A percentile compares a stretch with the other conserved stretches of the same genome.
phyloP scores from a whole-genome alignment of 805 yeast genomes.

The Metschnikowia chrysomelidarum region DNA sequence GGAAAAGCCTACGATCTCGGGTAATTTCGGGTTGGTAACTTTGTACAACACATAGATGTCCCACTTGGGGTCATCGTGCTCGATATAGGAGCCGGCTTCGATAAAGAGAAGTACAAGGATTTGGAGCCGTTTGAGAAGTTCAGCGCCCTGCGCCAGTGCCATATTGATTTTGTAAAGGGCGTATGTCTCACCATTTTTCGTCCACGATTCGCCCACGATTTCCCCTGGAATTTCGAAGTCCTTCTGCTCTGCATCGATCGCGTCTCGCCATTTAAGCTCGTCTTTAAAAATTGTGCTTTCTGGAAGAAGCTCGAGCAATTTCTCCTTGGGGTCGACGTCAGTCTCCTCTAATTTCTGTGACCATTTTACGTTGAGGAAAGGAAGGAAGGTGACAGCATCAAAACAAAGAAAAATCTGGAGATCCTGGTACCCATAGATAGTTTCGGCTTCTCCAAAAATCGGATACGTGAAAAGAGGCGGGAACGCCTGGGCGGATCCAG shows the following conservation, averaged over 20 bases:
- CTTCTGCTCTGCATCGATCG: conserved; percentile 47
- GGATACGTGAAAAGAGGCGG: conserved; percentile 87
- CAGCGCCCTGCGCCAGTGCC: conserved; percentile 40
- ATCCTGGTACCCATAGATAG: conserved; percentile 78
- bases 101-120: conserved; percentile 80
- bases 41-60: conserved; percentile 59
- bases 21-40: conserved; percentile 20
- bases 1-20: conserved; percentile 69
- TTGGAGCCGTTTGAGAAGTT: conserved; percentile 68
- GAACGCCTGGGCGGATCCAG: conserved; percentile 58
- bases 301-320: conserved; percentile 60
- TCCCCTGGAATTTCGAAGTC: conserved; percentile 43
- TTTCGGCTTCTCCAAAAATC: conserved; percentile 88
- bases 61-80: conserved; percentile 75
- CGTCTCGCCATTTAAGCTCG: conserved; percentile 66
- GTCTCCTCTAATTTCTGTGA: conserved; percentile 52
- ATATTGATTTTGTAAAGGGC: conserved; percentile 52
- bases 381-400: conserved; percentile 71
- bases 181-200: conserved; percentile 39
- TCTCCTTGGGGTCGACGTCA: conserved; percentile 56
- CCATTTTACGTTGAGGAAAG: conserved; percentile 64
- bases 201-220: conserved; percentile 27
- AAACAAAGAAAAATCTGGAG: conserved; percentile 64
- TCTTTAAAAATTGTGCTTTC: conserved; percentile 56
- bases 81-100: conserved; percentile 92